Evolutionary conservation across 495 filamentous ascomycete species (phyloP), one percentile per base, ranked within the genome.

Genomic region (Penicillium paxilli): DNA sequence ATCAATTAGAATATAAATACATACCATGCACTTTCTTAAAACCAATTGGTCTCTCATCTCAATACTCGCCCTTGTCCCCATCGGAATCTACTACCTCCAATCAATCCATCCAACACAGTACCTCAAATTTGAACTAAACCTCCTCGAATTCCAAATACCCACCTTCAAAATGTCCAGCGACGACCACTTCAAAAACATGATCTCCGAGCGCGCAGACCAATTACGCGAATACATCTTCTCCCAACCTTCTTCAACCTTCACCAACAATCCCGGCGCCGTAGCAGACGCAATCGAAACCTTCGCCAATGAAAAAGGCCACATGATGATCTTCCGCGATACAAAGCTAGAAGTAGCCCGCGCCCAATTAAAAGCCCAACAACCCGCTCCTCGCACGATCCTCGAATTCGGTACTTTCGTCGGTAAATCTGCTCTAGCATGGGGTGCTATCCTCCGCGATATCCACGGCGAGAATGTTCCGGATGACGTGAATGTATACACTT

Each of bases 351-450:
- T 55, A 5, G 62, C 62, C 1, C 40, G 50, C 19, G 38, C 51
- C 4, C 51, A 54, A 12, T 41, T 67, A 4, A 14, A 44, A 8
- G 45, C 48, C 7, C 62, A 64, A 48, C 22, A 55, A 2, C 54
- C 61, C 4, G 37, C 51, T 1, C 70, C 70, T 3, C 58, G 53
- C 7, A 63, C 57, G 0, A 41, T 73, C 11, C 32, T 73, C 16
- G 68, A 73, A 42, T 65, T 71, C 33, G 70, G 68, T n/a, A 65
- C 65, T 4, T 71, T 68, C 37, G 56, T 71, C 9, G 68, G 68
- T 28, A 61, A 61, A 40, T 69, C 70, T 0, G 70, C 68, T 3
- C 45, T 73, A 7, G 58, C 59, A 1, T 69, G 67, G 58, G 66
- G 58, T 22, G 66, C 60, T 33, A 65, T 66, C 20, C 51, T 71